Base-by-base conservation (phyloP, 2,329 filamentous ascomycete genomes). In the Alternaria alternata region DNA sequence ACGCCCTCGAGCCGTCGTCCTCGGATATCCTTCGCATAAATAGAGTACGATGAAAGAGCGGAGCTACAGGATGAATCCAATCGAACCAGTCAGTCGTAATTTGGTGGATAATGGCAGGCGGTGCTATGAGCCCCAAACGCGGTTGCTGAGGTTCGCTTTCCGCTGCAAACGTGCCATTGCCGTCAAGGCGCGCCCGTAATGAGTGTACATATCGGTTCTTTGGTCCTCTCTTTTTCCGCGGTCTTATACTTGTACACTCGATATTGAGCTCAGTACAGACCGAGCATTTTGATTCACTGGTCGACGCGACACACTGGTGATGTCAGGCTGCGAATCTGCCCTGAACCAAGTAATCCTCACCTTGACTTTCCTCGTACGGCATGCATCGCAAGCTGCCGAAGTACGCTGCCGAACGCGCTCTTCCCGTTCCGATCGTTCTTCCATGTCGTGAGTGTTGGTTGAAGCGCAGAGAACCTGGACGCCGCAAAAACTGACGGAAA, bases 21-120 rank as follows among this genome's bases (percentile, higher is more conserved):
- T 42, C 39, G 20, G 67, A 43, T 11, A 63, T 8, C 16, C 46
- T 46, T 38, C 46, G 49, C 48, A 66, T 47, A 38, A 69, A 62
- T 6, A 42, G 59, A 43, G 39, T 43, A 3, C 41, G 59, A 26
- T 66, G 63, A 22, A 68, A 47, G 18, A 68, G 49, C 12, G 67
- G 67, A 22, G 67, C 67, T 3, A 69, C 62, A 11, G 67, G 67
- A 59, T 69, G 65, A 22, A 69, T 63, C 62, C 62, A 66, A 8
- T 56, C 65, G 57, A 69, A 69, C 67, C 67, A 69, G 57, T 69
- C 67, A 43, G 44, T 34, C 32, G 65, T 46, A 41, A 66, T 52
- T 28, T 62, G 61, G 2, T 64, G 42, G 22, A 68, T 20, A 11
- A 60, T 38, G 9, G 57, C 38, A 16, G 30, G 9, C 32, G 65